These are phyloP conservation scores for Exidia glandulosa DNA, from an alignment of 768 basidiomycete genomes.

Conservation along the genomic window DNA sequence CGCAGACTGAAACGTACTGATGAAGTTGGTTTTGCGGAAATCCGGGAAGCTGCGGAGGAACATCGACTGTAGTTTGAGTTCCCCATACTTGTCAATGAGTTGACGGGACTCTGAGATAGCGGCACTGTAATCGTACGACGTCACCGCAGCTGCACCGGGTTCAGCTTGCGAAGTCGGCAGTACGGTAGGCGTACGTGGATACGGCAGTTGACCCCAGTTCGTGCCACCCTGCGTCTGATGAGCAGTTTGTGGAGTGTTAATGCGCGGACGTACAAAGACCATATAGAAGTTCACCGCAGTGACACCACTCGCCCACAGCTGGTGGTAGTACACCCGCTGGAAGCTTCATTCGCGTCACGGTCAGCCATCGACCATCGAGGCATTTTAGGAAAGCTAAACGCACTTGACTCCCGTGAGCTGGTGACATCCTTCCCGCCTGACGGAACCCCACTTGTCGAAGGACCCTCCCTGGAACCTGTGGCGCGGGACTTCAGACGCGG, in stretches of 20 bases:
- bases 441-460: background rate
- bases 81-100: constrained; percentile 17
- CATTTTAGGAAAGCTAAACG: background rate
- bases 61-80: constrained; percentile 18
- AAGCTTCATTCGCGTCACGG: background rate
- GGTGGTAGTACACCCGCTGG: constrained; percentile 7
- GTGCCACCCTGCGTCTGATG: constrained; percentile 11
- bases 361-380: background rate
- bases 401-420: background rate
- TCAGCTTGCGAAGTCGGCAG: constrained; percentile 3
- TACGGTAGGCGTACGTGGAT: constrained; percentile 14
- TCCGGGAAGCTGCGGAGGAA: constrained; percentile 18
- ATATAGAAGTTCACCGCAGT: constrained; percentile 15
- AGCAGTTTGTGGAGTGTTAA: background rate
- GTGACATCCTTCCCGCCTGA: background rate
- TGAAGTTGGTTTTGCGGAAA: constrained; percentile 13
- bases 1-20: constrained; percentile 5
- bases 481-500: background rate
- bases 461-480: background rate
- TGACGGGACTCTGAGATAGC: constrained; percentile 18
- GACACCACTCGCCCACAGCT: constrained; percentile 8
- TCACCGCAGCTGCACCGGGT: background rate
- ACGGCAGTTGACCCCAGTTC: constrained; percentile 17
- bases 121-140: constrained; percentile 17
- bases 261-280: background rate